Base-by-base conservation (phyloP, 148 eudicot genomes). In the Rhododendron henanense region DNA sequence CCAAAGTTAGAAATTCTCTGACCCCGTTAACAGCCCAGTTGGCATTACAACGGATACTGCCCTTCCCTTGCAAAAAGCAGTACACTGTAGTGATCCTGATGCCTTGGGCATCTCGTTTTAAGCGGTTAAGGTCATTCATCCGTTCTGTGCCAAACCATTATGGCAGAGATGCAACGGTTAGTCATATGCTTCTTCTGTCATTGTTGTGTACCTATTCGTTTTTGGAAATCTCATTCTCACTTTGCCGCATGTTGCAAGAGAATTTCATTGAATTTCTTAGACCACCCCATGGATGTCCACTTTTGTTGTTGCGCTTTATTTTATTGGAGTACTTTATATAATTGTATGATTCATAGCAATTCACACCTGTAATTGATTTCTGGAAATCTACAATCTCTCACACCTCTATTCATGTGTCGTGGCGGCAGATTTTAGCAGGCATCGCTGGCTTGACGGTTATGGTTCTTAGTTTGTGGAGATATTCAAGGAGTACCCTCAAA, bases 31-130 rank as follows among this genome's bases (percentile, higher is more conserved):
- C 96, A 61, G 92, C 92, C 15, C 94, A 91, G 88, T 87, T 90
- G 81, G 98, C 96, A 84, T 61, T 96, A 85, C 92, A 90, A 90
- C 91, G 96, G 85, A 88, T 93, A 37, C 85, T 96, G 61, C 98
- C 98, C 47, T 96, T 88, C 65, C 98, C 98, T 89, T 96, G 98
- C 94, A 93, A 88, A 88, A 87, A 90, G 87, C 96, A 93, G 91
- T 93, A 96, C 82, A 92, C 98, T 7, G 94, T 91, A 55, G 98
- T 96, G 39, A 96, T 96, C 87, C 84, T 94, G 85, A 92, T 93
- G 95, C 98, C 98, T 31, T 94, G 89, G 87, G 87, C 87, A 76
- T 85, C 94, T 87, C 87, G 88, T 35, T 88, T 81, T 77, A 87
- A 88, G 87, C 78, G 85, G 55, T 73, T 96, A 0, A 91, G 85